Evolutionary conservation across 2,329 filamentous ascomycete species (phyloP).

Genomic region (Colletotrichum endophyticum): DNA sequence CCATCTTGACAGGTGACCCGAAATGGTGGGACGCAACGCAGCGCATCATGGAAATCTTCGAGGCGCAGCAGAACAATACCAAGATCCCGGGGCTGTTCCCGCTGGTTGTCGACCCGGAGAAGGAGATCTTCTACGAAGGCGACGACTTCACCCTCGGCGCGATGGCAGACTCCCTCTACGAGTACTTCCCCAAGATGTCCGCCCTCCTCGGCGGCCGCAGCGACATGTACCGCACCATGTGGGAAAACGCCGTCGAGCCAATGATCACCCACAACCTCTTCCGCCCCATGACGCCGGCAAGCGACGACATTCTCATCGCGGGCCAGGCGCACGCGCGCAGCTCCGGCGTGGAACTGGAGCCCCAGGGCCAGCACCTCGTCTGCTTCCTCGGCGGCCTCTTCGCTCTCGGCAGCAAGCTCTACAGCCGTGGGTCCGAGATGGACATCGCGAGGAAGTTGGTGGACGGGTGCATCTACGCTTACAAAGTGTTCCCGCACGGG

Average conservation of each 20-base stretch:
- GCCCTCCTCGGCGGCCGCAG: slow-evolving; percentile 69
- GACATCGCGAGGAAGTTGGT: slow-evolving; percentile 52
- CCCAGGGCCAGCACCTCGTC: slow-evolving; percentile 60
- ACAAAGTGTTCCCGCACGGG: slow-evolving; percentile 56
- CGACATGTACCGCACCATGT: slow-evolving; percentile 67
- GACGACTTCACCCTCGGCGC: slow-evolving; percentile 58
- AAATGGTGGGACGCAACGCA: slow-evolving; percentile 80
- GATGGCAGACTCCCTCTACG: slow-evolving; percentile 60
- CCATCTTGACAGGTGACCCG: slow-evolving; percentile 72
- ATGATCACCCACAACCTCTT: slow-evolving; percentile 70
- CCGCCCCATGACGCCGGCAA: slow-evolving; percentile 67
- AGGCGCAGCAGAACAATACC: slow-evolving; percentile 70
- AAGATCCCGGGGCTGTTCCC: slow-evolving; percentile 81
- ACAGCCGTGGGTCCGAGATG: slow-evolving; percentile 52
- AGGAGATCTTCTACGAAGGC: slow-evolving; percentile 44
- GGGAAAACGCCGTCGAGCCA: slow-evolving; percentile 63
- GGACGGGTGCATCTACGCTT: slow-evolving; percentile 64
- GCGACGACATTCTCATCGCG: slow-evolving; percentile 68
- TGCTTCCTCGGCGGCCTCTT: slow-evolving; percentile 78
- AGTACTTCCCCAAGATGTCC: slow-evolving; percentile 67
- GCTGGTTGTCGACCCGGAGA: slow-evolving; percentile 63
- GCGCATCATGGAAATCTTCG: slow-evolving; percentile 74
- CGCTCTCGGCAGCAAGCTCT: slow-evolving; percentile 68
- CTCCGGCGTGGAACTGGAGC: slow-evolving; percentile 49
- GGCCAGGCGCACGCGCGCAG: slow-evolving; percentile 41